Evolutionary conservation across 2,329 filamentous ascomycete species (phyloP).

Genomic region (Shiraia bambusicola): DNA sequence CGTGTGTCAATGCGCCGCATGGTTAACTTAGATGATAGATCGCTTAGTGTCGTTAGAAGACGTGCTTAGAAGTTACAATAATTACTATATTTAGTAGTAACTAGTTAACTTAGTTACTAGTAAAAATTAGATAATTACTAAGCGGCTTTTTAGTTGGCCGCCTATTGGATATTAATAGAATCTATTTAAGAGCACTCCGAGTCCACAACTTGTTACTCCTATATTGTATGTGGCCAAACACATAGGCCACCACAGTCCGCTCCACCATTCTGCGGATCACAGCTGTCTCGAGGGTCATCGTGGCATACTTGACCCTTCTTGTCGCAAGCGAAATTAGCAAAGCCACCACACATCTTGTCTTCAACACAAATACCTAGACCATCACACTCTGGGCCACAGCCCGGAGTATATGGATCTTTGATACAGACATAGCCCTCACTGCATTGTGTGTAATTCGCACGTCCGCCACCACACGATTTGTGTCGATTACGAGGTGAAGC

Average conservation of each 20-base stretch:
- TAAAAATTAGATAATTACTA: too few relatives aligned
- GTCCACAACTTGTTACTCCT: too few relatives aligned
- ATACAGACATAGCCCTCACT: slow-evolving; percentile 28
- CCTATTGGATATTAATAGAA: too few relatives aligned
- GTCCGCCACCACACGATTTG: slow-evolving; percentile 32
- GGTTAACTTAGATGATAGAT: too few relatives aligned
- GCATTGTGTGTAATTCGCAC: slow-evolving; percentile 13
- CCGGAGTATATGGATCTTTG: slow-evolving; percentile 30
- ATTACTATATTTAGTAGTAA: too few relatives aligned
- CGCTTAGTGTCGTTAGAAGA: too few relatives aligned
- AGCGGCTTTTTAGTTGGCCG: too few relatives aligned
- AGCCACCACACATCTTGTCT: slow-evolving; percentile 45
- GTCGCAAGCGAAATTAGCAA: slow-evolving; percentile 42
- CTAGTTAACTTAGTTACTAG: too few relatives aligned
- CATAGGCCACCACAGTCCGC: slow-evolving; percentile 50
- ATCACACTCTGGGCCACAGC: slow-evolving; percentile 40
- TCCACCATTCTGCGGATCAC: slow-evolving; percentile 43
- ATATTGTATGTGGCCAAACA: slow-evolving; percentile 28
- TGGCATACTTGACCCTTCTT: slow-evolving; percentile 39
- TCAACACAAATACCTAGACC: slow-evolving; percentile 38
- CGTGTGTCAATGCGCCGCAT: too few relatives aligned
- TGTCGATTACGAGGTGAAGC: slow-evolving; percentile 10
- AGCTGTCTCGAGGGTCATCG: slow-evolving; percentile 49
- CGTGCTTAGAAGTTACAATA: too few relatives aligned
- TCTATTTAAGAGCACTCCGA: too few relatives aligned